phyloP scores from a whole-genome alignment of 2,329 filamentous ascomycete genomes.

The Onygenales sp. region DNA sequence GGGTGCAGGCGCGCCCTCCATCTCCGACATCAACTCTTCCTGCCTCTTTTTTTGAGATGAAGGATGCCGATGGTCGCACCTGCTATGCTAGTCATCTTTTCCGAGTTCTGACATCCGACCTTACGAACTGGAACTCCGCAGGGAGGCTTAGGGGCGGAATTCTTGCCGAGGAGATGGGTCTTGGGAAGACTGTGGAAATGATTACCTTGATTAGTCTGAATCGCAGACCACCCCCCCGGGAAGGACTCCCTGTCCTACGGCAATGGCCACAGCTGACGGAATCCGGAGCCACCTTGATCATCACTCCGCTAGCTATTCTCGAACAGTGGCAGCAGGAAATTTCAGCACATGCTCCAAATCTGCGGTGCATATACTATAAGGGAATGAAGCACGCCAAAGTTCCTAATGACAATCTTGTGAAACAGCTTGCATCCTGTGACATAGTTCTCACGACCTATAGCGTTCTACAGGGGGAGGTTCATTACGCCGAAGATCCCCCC shows the following conservation, averaged over 20 bases:
- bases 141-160: conserved; percentile 33
- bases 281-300: conserved; percentile 52
- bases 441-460: conserved; percentile 56
- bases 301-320: conserved; percentile 52
- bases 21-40: conserved; percentile 17
- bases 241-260: conserved; percentile 10
- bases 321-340: conserved; percentile 56
- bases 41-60: conserved; percentile 27
- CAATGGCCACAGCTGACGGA: conserved; percentile 19
- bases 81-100: conserved; percentile 35
- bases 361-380: conserved; percentile 48
- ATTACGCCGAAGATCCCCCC: conserved; percentile 63
- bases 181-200: conserved; percentile 42
- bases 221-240: conserved; percentile 14
- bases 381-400: conserved; percentile 37
- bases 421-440: conserved; percentile 40
- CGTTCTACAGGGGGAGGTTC: conserved; percentile 68
- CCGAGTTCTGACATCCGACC: conserved; percentile 28
- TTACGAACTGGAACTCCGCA: conserved; percentile 24
- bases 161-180: conserved; percentile 42
- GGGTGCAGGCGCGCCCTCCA: conserved; percentile 14
- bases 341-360: conserved; percentile 44
- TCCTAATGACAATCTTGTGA: conserved; percentile 32
- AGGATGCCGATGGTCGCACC: conserved; percentile 27
- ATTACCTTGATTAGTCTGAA: conserved; percentile 37